Conservation (phyloP, 768 basidiomycete genomes). For the Lentinus brumalis region DNA sequence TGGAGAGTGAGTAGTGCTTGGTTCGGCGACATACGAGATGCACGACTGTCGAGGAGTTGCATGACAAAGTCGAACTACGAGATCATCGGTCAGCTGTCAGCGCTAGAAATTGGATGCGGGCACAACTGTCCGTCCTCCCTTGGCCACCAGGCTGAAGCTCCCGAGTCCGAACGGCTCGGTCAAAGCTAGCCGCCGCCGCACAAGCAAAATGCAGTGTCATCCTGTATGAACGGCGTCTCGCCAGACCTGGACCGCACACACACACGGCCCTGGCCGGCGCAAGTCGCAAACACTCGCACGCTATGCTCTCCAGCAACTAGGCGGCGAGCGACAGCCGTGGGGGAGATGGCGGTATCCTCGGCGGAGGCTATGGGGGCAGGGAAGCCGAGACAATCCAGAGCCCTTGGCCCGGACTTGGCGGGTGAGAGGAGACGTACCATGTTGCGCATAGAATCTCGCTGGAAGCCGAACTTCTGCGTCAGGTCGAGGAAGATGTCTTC, state of each 20-base stretch:
- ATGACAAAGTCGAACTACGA: constrained; percentile 93
- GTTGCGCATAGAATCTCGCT: constrained; percentile 92
- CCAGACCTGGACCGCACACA: too few species aligned
- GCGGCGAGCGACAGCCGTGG: background rate
- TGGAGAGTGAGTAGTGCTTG: constrained; percentile 94
- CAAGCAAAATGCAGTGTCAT: too few species aligned
- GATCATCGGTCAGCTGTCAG: background rate
- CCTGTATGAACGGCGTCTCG: too few species aligned
- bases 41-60: constrained; percentile 95
- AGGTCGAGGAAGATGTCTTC: constrained; percentile 98
- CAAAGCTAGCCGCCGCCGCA: too few species aligned
- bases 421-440: constrained; percentile 57
- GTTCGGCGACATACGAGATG: constrained; percentile 95
- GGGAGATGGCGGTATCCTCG: background rate
- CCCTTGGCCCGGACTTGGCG: constrained; percentile 2
- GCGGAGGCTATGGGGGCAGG: background rate
- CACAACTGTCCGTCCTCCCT: background rate
- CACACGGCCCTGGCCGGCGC: too few species aligned
- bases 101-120: background rate
- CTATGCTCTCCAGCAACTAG: too few species aligned
- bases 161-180: too few species aligned
- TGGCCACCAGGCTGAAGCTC: too few species aligned
- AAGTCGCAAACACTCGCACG: too few species aligned
- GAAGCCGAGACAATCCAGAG: background rate
- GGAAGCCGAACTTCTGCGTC: constrained; percentile 98